These are phyloP conservation scores for Lepidopterella palustris DNA, from an alignment of 495 filamentous ascomycete species.

Conservation along the genomic window DNA sequence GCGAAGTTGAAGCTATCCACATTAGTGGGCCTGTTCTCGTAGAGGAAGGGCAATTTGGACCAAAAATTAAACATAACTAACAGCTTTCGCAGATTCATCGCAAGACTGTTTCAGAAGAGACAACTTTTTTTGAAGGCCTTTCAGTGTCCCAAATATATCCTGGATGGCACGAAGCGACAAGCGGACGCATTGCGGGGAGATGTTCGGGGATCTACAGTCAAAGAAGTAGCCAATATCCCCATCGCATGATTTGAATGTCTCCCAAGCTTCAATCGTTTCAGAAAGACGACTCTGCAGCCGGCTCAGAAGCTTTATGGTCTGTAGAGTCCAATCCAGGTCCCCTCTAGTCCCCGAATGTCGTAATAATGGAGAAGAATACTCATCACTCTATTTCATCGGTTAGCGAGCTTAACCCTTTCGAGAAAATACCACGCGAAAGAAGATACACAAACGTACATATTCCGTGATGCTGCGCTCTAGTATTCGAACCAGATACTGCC, in stretches of 20 bases:
- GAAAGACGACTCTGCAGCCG: background rate
- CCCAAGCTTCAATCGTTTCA: background rate
- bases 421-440: too few species aligned
- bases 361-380: too few species aligned
- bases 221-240: background rate
- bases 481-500: too few species aligned
- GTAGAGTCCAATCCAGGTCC: background rate
- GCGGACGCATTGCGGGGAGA: background rate
- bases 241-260: background rate
- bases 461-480: too few species aligned
- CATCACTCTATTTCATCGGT: too few species aligned
- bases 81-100: background rate
- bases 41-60: too few species aligned
- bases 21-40: too few species aligned
- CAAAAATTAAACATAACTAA: too few species aligned
- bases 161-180: background rate
- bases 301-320: background rate
- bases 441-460: too few species aligned
- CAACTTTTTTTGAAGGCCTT: background rate
- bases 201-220: background rate
- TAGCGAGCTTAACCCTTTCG: too few species aligned
- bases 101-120: background rate
- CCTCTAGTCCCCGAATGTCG: too few species aligned
- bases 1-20: too few species aligned
- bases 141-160: background rate